Conservation (phyloP, 768 basidiomycete species). For the Trichaptum fuscoviolaceum region DNA sequence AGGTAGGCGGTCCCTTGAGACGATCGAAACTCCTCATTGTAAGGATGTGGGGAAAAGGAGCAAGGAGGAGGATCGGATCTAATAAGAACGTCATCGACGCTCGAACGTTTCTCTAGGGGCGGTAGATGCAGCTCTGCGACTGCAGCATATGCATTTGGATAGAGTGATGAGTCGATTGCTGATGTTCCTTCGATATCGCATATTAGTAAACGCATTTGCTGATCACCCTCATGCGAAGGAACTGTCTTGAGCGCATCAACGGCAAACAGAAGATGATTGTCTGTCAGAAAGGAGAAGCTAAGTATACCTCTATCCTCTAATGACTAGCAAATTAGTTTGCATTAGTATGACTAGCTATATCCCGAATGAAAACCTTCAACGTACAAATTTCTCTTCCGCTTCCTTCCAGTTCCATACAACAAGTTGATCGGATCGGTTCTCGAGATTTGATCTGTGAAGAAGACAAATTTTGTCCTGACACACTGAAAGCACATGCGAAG, state of each 20-base stretch:
- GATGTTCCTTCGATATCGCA: background rate
- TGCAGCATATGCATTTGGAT: background rate
- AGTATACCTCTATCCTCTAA: background rate
- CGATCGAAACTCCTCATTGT: background rate
- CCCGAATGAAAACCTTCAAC: background rate
- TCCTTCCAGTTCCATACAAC: background rate
- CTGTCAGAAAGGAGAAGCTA: background rate
- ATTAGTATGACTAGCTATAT: no score
- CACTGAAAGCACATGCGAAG: background rate
- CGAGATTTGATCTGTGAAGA: background rate
- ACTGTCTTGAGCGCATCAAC: background rate
- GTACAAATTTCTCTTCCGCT: background rate
- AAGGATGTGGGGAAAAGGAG: background rate
- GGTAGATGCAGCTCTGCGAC: background rate
- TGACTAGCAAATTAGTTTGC: background rate
- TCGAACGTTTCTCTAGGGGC: background rate
- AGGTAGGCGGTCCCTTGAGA: background rate
- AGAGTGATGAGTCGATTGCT: background rate
- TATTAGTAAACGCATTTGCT: background rate
- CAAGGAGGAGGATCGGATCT: background rate
- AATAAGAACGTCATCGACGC: background rate
- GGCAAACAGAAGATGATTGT: background rate
- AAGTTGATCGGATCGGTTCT: background rate
- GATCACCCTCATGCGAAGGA: background rate
- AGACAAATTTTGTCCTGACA: background rate